Conservation (phyloP, 2,329 filamentous ascomycete genomes). For the Juglanconis sp. region DNA sequence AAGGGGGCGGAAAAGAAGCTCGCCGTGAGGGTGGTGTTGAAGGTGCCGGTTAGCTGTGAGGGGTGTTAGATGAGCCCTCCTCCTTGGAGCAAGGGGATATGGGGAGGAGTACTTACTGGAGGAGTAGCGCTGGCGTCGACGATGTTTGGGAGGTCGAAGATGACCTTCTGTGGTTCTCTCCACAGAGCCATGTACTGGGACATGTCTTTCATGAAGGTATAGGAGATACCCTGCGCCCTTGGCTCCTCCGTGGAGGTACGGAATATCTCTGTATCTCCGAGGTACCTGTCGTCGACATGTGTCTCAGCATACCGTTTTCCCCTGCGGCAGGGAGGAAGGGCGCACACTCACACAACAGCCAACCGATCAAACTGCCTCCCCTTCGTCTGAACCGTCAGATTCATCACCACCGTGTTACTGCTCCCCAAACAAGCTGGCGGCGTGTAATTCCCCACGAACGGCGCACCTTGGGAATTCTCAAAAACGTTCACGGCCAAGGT, state of each 20-base stretch:
- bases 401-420: constrained; percentile 63
- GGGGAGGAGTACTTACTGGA: constrained; percentile 33
- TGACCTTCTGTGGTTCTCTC: constrained; percentile 57
- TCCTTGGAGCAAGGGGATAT: neutral
- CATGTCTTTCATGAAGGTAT: constrained; percentile 66
- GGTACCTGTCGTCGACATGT: constrained; percentile 35
- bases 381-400: constrained; percentile 60
- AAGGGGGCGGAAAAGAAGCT: constrained; percentile 44
- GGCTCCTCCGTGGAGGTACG: constrained; percentile 68
- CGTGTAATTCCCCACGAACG: constrained; percentile 45
- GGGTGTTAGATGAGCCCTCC: neutral
- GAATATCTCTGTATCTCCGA: constrained; percentile 64
- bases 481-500: constrained; percentile 14
- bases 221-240: constrained; percentile 54
- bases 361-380: constrained; percentile 65
- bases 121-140: constrained; percentile 43
- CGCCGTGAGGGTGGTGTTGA: constrained; percentile 60
- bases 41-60: constrained; percentile 46
- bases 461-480: constrained; percentile 9
- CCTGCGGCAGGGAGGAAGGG: constrained; percentile 62
- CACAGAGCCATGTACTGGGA: constrained; percentile 58
- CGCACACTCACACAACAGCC: constrained; percentile 43
- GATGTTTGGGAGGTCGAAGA: constrained; percentile 65
- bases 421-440: constrained; percentile 51
- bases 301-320: neutral